Base-by-base conservation (phyloP, 371 early-diverging fungal genomes). In the Haplosporangium sp. region DNA sequence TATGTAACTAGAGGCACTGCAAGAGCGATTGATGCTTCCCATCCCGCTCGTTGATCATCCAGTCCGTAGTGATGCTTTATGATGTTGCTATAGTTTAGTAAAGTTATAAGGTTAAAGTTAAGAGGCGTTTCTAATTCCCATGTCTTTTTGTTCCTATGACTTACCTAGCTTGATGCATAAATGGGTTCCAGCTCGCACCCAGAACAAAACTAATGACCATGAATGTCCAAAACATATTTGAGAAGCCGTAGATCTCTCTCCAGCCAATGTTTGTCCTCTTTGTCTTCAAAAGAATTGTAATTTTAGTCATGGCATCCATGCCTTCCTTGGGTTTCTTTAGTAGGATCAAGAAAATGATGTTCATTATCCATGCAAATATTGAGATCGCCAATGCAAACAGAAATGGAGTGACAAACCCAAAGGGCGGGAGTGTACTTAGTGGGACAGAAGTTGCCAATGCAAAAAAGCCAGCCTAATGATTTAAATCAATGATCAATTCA, bases 161-260 rank as follows among this genome's bases (percentile, higher is more conserved):
- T 13, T 70, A 78, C 79, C 79, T 81, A 3, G 82, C 68, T 45
- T 81, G 82, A 57, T 81, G 82, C 71, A 81, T 74, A 37, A 81
- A 81, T 4, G 82, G 82, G 63, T 72, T 81, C 82, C 82, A 81
- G 48, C 82, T 81, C n/a, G 82, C 71, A 34, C 82, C 82, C 13
- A 81, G 72, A 47, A 74, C 61, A 50, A 81, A 81, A 38, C 75
- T 74, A 44, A 81, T 81, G 3, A 63, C 66, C 15, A 81, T 27
- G 48, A 81, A 37, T 20, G 69, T 68, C 82, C 82, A 81, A 27
- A 81, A 69, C 75, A 81, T 75, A 34, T 40, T 81, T 37, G 82
- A 81, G 63, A 81, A 75, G 1, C 82, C 72, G 37, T 81, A 81
- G 3, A 81, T 75, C 20, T 81, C 75, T 15, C 69, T 61, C 82